A percentile compares a stretch with the other conserved stretches of the same genome.
Conservation (phyloP, 2,329 filamentous ascomycete species). For the Apiospora hydei region DNA sequence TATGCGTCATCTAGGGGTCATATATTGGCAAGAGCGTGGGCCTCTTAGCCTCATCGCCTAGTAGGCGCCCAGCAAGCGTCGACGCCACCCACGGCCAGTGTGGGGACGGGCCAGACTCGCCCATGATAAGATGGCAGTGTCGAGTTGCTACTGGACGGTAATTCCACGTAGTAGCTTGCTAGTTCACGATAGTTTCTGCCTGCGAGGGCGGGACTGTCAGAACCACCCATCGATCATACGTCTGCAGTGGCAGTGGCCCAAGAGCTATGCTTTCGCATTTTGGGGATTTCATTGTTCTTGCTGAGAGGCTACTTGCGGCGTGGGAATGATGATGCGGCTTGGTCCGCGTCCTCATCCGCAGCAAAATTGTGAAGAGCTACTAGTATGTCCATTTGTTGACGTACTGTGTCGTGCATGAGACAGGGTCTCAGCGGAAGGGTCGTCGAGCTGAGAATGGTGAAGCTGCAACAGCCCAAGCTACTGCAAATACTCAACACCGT, state of each 20-base stretch:
- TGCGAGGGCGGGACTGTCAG: neutral
- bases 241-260: neutral
- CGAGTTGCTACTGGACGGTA: neutral
- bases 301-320: too few species aligned
- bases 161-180: neutral
- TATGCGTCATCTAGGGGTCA: slow-evolving; percentile 5
- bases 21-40: neutral
- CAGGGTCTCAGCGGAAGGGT: neutral
- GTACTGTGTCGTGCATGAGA: neutral
- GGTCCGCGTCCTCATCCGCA: neutral
- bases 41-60: neutral
- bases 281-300: neutral
- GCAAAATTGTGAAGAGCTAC: neutral
- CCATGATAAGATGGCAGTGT: neutral
- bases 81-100: neutral
- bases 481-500: neutral
- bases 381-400: slow-evolving; percentile 12
- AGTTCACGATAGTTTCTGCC: neutral
- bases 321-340: neutral
- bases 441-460: neutral
- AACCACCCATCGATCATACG: neutral
- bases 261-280: too few species aligned
- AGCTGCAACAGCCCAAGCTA: too few species aligned
- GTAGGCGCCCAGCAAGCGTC: neutral
- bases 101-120: slow-evolving; percentile 1